Evolutionary conservation across 1,284 basidiomycete species (phyloP), one percentile per base, ranked within the genome.

Genomic region (Vanrija sp.): DNA sequence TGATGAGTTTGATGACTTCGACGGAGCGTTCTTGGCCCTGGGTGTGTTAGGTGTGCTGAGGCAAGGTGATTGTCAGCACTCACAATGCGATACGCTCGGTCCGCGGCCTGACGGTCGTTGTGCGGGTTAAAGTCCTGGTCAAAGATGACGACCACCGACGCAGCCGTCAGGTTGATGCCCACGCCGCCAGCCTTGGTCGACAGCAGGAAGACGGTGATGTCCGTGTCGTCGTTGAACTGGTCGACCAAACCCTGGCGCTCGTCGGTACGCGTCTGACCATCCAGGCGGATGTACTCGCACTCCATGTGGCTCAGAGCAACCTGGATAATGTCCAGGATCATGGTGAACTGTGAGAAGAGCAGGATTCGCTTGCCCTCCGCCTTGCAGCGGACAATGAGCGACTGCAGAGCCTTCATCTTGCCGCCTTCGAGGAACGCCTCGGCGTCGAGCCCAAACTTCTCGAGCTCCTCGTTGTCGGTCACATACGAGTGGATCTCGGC

Each of bases 261-360:
- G 67, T 94, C 92, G 18, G 98, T 96, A 42, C 89, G 85, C 0
- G 96, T 99, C 49, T 87, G 86, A 1, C 96, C 96, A 0, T 96
- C 98, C 49, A 99, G 81, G n/a, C 95, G 78, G 27, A 92, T 82
- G 73, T 85, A 97, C 60, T 84, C 85, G 66, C 89, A 82, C n/a
- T 82, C 78, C 70, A 84, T 81, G 56, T 87, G 80, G 50, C 87
- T 85, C 25, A 99, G 79, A 10, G 95, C 83, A n/a, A 84, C 84
- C 77, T 91, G 85, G 5, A 98, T 80, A 64, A 98, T 97, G 72
- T 96, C 90, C 44, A 97, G 81, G 46, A 96, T 85, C 80, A 97
- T 93, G 4, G 90, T 93, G 75, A 97, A 97, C 89, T 94, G 93
- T 36, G 89, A 94, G 75, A 98, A 98, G 51, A 98, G 86, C 59